phyloP scores from a whole-genome alignment of 1,284 basidiomycete genomes.

The Ganoderma sp. region DNA sequence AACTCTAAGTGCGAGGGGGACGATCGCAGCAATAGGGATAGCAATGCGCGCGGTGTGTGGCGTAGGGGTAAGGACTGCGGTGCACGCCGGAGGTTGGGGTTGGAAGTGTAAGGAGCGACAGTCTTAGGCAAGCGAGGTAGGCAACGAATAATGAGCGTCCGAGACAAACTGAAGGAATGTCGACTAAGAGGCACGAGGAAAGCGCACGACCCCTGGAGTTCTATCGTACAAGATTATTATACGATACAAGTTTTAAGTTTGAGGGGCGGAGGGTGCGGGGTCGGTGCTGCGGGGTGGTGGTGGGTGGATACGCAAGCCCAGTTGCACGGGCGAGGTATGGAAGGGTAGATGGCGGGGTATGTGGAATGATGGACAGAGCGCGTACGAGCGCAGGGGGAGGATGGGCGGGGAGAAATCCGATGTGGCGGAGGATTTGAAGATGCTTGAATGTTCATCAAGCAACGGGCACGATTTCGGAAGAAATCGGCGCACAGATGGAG shows the following conservation, averaged over 20 bases:
- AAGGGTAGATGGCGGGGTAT: neutral
- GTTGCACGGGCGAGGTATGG: neutral
- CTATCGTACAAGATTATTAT: conserved; percentile 30
- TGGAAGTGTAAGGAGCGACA: conserved; percentile 8
- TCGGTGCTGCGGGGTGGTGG: conserved; percentile 11
- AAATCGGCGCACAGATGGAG: conserved; percentile 28
- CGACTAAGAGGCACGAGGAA: conserved; percentile 31
- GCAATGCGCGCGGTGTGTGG: conserved; percentile 9
- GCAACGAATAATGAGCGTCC: conserved; percentile 24
- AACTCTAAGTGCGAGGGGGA: conserved; percentile 2
- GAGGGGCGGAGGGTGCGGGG: conserved; percentile 10
- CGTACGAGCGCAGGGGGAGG: neutral
- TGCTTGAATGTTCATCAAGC: conserved; percentile 21
- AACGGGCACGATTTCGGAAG: conserved; percentile 31
- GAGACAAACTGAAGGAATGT: conserved; percentile 19
- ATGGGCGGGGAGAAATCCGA: neutral
- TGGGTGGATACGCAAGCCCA: neutral
- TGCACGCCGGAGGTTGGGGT: conserved; percentile 1
- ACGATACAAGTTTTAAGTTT: conserved; percentile 31
- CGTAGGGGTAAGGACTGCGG: conserved; percentile 16
- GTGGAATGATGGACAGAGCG: conserved; percentile 2
- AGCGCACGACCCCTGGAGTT: conserved; percentile 24
- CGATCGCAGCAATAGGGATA: neutral
- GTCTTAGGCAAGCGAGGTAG: conserved; percentile 15
- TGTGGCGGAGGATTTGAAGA: neutral